Evolutionary conservation across 345 rosid genomes (phyloP).

Genomic region (Leavenworthia alabamica): DNA sequence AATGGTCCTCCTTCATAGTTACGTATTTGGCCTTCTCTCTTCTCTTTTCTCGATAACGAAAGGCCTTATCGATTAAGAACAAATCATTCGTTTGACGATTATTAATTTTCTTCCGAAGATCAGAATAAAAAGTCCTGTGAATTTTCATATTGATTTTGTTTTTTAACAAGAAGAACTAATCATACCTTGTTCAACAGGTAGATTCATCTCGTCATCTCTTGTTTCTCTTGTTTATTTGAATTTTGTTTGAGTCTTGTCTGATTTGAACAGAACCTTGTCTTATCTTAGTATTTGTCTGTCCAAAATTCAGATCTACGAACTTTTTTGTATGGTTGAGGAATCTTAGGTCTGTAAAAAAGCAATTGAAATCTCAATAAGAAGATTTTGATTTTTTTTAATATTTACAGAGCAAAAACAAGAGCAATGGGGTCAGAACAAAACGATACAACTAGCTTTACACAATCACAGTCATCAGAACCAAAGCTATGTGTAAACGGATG

Average conservation of each 20-base stretch:
- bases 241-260: too few species aligned
- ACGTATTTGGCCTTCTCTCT: conserved; percentile 15
- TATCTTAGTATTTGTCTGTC: neutral
- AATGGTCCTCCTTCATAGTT: too few species aligned
- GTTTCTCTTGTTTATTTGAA: neutral
- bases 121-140: too few species aligned
- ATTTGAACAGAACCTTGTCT: neutral
- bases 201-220: neutral
- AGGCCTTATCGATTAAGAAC: conserved; percentile 7
- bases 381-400: neutral
- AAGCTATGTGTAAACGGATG: conserved; percentile 33
- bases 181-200: conserved; percentile 12
- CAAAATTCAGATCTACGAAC: conserved; percentile 6
- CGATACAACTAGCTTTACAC: conserved; percentile 28
- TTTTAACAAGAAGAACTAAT: too few species aligned
- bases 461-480: conserved; percentile 22
- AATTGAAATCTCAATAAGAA: neutral
- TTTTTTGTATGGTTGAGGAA: neutral
- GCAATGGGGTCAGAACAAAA: conserved; percentile 33
- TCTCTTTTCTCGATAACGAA: conserved; percentile 2
- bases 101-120: neutral
- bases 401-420: neutral
- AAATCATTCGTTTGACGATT: neutral
- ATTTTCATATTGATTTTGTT: too few species aligned
- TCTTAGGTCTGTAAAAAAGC: neutral